Evolutionary conservation across 208 protist genomes (phyloP).

Genomic region (Leishmania tropica): DNA sequence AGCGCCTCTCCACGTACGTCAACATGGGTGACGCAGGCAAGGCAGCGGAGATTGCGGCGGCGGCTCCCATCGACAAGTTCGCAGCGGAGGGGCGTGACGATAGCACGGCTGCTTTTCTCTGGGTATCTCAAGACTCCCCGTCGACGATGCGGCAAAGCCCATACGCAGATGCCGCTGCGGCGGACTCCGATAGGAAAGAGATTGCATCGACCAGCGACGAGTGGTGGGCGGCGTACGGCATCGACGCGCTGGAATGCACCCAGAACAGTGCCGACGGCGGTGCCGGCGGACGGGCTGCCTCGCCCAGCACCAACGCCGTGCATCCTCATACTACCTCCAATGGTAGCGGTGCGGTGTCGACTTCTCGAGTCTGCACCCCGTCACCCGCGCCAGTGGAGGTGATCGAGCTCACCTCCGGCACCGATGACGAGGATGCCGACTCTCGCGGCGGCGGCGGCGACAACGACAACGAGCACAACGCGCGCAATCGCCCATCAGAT

Average conservation of each 20-base stretch:
- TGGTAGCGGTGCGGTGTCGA: neutral
- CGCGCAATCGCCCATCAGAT: neutral
- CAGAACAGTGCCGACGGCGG: constrained; percentile 19
- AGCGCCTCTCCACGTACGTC: neutral
- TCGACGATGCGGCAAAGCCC: neutral
- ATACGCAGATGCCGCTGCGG: neutral
- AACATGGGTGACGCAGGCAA: neutral
- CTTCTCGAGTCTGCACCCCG: neutral
- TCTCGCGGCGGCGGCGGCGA: neutral
- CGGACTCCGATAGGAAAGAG: neutral
- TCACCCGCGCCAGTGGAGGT: constrained; percentile 20
- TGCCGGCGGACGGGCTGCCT: neutral
- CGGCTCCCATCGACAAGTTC: neutral
- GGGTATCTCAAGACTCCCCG: neutral
- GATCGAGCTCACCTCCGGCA: constrained; percentile 15
- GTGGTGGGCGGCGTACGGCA: constrained; percentile 43
- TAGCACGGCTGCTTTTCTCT: neutral
- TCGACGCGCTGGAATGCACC: constrained; percentile 37
- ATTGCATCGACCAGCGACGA: neutral
- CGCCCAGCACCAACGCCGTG: neutral
- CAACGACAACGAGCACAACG: neutral
- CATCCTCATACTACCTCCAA: neutral
- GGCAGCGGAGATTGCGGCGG: neutral
- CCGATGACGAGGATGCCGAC: neutral
- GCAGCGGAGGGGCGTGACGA: neutral